Evolutionary conservation across 805 yeast genomes (phyloP), one percentile per base, ranked within the genome.

Genomic region (Kuraishia hungarica): DNA sequence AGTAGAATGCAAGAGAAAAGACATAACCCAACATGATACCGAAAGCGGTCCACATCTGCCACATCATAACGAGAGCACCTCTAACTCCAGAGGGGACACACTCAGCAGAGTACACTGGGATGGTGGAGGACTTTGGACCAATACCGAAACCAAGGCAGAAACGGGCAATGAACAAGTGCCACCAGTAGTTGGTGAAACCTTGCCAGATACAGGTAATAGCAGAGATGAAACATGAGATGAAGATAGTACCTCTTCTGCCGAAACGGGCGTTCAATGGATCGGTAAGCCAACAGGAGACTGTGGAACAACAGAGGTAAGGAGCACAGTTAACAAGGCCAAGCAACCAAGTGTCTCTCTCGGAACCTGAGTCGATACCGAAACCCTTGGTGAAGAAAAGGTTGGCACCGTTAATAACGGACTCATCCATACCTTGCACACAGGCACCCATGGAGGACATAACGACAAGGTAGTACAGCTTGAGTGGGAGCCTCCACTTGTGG

Each of bases 371-470:
- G 50, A 86, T 73, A 2, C 83, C 84, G 64, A 86, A 75, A 22
- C 72, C 77, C 1, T 59, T 54, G 1, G 88, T 87, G 65, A 82
- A 86, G 64, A 80, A 81, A 53, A 86, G 67, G 54, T 79, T 74
- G 7, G 91, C 91, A 60, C 92, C 92, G 61, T 84, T 85, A 57
- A 86, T 80, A 22, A 86, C 89, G 4, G 88, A 74, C 67, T 86
- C 89, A 69, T 86, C 91, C 84, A 86, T 85, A 67, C 92, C 91
- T 67, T 85, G 90, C 48, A 85, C 86, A 21, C 87, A 87, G 21
- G 91, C 92, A 53, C 88, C 86, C 80, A 85, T 77, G 1, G 90
- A 84, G n/a, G 86, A 83, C 60, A 84, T 77, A 15, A 83, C 76
- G 54, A 86, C 81, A 55, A 85, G 80, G 57, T 73, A 80, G 58